These are phyloP conservation scores for Tubosaeta sp. DNA, from an alignment of 768 basidiomycete genomes.

Conservation along the genomic window DNA sequence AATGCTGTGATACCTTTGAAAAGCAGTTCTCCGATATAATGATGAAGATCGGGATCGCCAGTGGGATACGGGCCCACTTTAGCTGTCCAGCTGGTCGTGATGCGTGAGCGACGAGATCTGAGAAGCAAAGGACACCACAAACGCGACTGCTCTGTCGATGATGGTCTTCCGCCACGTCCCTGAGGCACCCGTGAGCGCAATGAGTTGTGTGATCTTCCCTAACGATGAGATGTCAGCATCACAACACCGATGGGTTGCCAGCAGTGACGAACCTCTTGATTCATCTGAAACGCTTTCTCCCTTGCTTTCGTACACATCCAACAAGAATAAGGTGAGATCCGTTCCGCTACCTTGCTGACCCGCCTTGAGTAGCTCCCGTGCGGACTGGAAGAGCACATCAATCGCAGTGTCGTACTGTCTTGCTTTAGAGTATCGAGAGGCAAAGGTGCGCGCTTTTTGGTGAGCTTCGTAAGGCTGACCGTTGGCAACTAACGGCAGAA, in stretches of 20 bases:
- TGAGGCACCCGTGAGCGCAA: slow-evolving; percentile 74
- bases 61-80: slow-evolving; percentile 74
- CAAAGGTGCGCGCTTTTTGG: slow-evolving; percentile 95
- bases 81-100: slow-evolving; percentile 70
- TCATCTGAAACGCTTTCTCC: slow-evolving; percentile 71
- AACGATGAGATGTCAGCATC: slow-evolving; percentile 2
- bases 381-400: slow-evolving; percentile 88
- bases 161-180: slow-evolving; percentile 91
- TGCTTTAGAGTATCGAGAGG: slow-evolving; percentile 80
- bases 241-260: background rate
- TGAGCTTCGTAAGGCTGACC: slow-evolving; percentile 89
- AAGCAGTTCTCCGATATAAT: slow-evolving; percentile 85
- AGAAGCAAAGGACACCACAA: slow-evolving; percentile 28
- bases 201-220: slow-evolving; percentile 89
- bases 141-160: slow-evolving; percentile 82
- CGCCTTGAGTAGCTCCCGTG: slow-evolving; percentile 81
- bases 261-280: slow-evolving; percentile 60
- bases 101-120: slow-evolving; percentile 17
- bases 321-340: slow-evolving; percentile 74
- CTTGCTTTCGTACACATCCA: slow-evolving; percentile 80
- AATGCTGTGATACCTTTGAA: slow-evolving; percentile 59
- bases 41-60: slow-evolving; percentile 85
- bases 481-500: slow-evolving; percentile 63
- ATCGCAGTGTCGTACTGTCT: slow-evolving; percentile 81
- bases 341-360: slow-evolving; percentile 88